Conservation (phyloP, 2,329 filamentous ascomycete genomes). For the Sodiomyces alkalinus region DNA sequence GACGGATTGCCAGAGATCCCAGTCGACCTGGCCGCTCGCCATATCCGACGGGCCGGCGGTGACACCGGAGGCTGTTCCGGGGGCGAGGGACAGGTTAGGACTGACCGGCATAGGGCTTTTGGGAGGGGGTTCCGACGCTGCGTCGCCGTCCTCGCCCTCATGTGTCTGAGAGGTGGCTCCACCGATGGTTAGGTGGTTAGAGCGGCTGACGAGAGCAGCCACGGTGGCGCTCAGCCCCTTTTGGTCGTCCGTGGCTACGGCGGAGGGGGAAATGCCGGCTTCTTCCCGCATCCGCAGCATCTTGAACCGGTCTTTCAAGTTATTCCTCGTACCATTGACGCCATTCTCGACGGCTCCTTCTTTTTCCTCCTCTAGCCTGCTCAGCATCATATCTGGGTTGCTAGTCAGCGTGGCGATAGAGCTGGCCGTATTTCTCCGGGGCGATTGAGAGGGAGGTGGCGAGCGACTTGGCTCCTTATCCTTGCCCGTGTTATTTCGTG, state of each 20-base stretch:
- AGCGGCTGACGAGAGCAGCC: conserved; percentile 8
- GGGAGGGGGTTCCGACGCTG: conserved; percentile 3
- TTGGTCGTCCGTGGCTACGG: conserved; percentile 37
- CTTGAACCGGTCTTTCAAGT: conserved; percentile 67
- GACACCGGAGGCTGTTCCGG: conserved; percentile 73
- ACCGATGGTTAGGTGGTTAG: conserved; percentile 7
- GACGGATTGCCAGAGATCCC: conserved; percentile 94
- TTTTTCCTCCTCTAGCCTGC: conserved; percentile 58
- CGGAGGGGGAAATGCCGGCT: conserved; percentile 34
- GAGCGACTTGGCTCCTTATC: conserved; percentile 37
- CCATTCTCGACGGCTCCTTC: conserved; percentile 32
- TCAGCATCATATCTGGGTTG: conserved; percentile 67
- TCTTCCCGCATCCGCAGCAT: conserved; percentile 62
- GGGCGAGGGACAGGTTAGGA: conserved; percentile 57
- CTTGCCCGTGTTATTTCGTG: conserved; percentile 48
- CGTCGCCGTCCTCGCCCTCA: conserved; percentile 1
- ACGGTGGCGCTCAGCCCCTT: conserved; percentile 21
- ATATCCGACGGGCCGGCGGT: conserved; percentile 59
- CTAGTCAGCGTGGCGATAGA: conserved; percentile 67
- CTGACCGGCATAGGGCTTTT: conserved; percentile 38
- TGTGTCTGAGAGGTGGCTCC: conserved; percentile 8
- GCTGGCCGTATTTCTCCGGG: conserved; percentile 57
- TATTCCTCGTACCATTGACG: conserved; percentile 38
- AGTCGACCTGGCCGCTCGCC: conserved; percentile 70
- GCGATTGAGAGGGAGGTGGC: conserved; percentile 31